Evolutionary conservation across 495 filamentous ascomycete genomes (phyloP).

Genomic region (Neurospora sp.): DNA sequence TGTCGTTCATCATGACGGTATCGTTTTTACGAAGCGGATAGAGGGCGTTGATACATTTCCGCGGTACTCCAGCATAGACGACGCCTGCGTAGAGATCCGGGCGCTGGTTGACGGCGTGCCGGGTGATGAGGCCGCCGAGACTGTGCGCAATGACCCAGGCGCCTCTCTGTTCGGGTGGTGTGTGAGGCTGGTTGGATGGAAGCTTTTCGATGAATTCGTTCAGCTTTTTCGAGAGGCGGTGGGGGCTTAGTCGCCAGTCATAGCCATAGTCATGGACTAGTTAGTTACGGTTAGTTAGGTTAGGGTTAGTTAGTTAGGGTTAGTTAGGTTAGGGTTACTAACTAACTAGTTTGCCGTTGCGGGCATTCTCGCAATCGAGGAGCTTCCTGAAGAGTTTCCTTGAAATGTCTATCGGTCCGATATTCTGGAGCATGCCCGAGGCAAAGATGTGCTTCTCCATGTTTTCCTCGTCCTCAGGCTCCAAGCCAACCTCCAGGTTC

Average conservation of each 20-base stretch:
- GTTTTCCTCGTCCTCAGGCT: slow-evolving; percentile 73
- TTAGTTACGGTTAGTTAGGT: too few relatives aligned
- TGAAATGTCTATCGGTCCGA: slow-evolving; percentile 88
- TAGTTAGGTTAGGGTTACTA: too few relatives aligned
- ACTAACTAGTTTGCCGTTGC: slow-evolving; percentile 41
- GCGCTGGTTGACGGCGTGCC: slow-evolving; percentile 79
- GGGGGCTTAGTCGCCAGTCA: slow-evolving; percentile 86
- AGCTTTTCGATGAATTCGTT: slow-evolving; percentile 62
- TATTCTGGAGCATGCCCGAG: slow-evolving; percentile 77
- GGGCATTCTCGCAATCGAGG: too few relatives aligned
- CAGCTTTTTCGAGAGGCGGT: slow-evolving; percentile 59
- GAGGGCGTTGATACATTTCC: too few relatives aligned
- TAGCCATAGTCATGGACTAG: slow-evolving; percentile 56
- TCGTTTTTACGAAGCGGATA: too few relatives aligned
- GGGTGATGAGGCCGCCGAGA: slow-evolving; percentile 79
- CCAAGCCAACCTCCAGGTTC: slow-evolving; percentile 78
- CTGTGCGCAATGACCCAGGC: slow-evolving; percentile 82
- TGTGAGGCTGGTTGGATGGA: slow-evolving; percentile 55
- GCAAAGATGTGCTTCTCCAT: slow-evolving; percentile 75
- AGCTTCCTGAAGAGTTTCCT: slow-evolving; percentile 66
- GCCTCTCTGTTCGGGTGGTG: slow-evolving; percentile 45
- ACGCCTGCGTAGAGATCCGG: slow-evolving; percentile 85
- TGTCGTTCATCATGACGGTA: slow-evolving; percentile 75
- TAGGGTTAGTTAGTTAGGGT: too few relatives aligned
- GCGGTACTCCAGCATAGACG: slow-evolving; percentile 37